Base-by-base conservation (phyloP, 2,329 filamentous ascomycete species). In the Colletotrichum horii region DNA sequence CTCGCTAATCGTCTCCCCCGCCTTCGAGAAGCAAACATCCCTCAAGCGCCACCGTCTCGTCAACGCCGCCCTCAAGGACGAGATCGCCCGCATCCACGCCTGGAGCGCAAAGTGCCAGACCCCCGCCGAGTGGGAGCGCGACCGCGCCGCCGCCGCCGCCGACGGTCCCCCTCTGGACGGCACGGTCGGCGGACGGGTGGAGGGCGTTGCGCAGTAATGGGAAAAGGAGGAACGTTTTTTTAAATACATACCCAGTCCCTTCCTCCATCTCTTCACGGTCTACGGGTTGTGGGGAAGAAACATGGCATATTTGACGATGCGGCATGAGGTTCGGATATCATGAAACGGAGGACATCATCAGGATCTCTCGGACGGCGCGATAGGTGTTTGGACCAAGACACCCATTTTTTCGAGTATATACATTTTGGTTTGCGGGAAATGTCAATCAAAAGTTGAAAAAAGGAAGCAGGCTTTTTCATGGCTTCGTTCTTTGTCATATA, bases 81-180 rank as follows among this genome's bases (percentile, higher is more conserved):
- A 98, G 86, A 98, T 98, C 83, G 94, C 95, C 19, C 91, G 91
- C 78, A 98, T 98, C 80, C 96, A 98, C 87, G 96, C 96, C 52
- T 98, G 96, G 96, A 97, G 95, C 71, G 95, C 96, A 32, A 97
- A 96, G 86, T 98, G 96, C 84, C 94, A 96, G 87, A 98, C 96
- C 11, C 95, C 95, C 1, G 95, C 96, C 81, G 95, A 98, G 87
- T 98, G 94, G 92, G 91, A 95, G 86, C 92, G 91, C 84, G 91
- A 94, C 84, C 84, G 82, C 79, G 84, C 84, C 28, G 80, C 80
- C 8, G 80, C 81, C 9, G 83, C 79, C 43, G 75, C 78, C 15
- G 80, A 80, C 19, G 79, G 79, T 19, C 87, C 87, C 52, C 84
- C 87, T 0, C 70, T 88, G 76, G 85, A 88, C 16, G 87, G 88